Evolutionary conservation across 2,329 filamentous ascomycete genomes (phyloP), one percentile per base, ranked within the genome.

Genomic region (Chaetomium sp.): DNA sequence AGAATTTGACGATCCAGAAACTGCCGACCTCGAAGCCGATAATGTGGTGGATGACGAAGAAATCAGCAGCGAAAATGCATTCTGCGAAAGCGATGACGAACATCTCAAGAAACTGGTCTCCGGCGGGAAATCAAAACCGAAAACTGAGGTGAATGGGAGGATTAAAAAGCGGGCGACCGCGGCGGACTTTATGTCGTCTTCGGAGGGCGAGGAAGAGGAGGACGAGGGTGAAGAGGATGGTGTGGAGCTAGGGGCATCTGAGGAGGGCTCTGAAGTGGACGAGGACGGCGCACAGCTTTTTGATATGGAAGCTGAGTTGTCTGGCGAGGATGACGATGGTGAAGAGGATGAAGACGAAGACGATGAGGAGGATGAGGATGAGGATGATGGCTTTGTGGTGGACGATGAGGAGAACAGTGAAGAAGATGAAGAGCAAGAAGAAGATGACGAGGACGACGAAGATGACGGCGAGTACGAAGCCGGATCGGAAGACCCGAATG

Each of bases 1-100:
- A 19, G 58, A 68, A 36, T 83, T 76, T 55, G 80, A 78, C 61
- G 79, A 86, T 61, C 81, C 80, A 0, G 80, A 84, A 11, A 70
- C 71, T 2, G 76, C 76, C 0, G 75, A 85, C 57, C 69, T 85
- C 8, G 76, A 78, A 48, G 72, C 73, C 42, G 80, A 84, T 52
- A 72, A 77, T 4, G 74, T 74, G n/a, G 74, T 75, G 55, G 79
- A 81, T 34, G 59, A 60, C 9, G 56, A 51, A 44, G 83, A 84
- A 61, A 85, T 86, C 55, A 77, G 80, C 49, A 85, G 82, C 64
- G 82, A 86, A 55, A 72, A 80, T 38, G 92, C 90, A 0, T 85
- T 97, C 67, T 88, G 85, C 3, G 85, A 88, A 53, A 94, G 89
- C 62, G 92, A 97, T 64, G 86, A 89, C 62, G 90, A 95, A 69